phyloP scores from a whole-genome alignment of 768 basidiomycete species.

The Daedaleopsis nitida region DNA sequence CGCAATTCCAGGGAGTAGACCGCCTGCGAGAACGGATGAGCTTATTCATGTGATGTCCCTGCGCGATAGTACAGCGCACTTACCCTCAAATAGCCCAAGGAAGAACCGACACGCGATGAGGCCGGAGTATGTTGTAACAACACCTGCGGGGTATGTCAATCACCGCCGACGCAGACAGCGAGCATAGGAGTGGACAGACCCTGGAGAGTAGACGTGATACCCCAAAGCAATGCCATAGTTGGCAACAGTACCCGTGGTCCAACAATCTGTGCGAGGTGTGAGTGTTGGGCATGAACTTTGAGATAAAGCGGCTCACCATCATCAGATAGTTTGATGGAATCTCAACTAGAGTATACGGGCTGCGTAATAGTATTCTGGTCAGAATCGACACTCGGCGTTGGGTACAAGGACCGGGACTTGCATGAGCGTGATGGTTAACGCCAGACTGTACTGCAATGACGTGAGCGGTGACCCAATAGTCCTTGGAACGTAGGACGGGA shows the following conservation, averaged over 20 bases:
- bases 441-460: neutral
- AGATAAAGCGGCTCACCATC: conserved; percentile 5
- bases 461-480: neutral
- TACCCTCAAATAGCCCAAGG: conserved; percentile 61
- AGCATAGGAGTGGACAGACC: conserved; percentile 35
- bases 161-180: too few species aligned
- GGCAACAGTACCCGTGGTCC: conserved; percentile 66
- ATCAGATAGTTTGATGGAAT: conserved; percentile 28
- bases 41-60: neutral
- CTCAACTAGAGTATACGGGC: conserved; percentile 31
- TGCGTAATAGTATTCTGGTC: conserved; percentile 30
- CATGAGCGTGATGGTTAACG: conserved; percentile 6
- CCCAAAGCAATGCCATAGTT: conserved; percentile 65
- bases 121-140: conserved; percentile 52
- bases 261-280: conserved; percentile 34
- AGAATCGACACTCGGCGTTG: conserved; percentile 1
- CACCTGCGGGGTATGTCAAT: conserved; percentile 33
- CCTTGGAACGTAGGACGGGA: neutral
- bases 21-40: conserved; percentile 19
- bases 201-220: conserved; percentile 62
- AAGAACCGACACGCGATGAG: conserved; percentile 52
- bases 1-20: conserved; percentile 46
- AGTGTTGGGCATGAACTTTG: too few species aligned
- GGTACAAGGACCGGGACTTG: neutral
- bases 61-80: conserved; percentile 16